Evolutionary conservation across 2,329 filamentous ascomycete genomes (phyloP).

Genomic region (Mycocentrospora acerina): DNA sequence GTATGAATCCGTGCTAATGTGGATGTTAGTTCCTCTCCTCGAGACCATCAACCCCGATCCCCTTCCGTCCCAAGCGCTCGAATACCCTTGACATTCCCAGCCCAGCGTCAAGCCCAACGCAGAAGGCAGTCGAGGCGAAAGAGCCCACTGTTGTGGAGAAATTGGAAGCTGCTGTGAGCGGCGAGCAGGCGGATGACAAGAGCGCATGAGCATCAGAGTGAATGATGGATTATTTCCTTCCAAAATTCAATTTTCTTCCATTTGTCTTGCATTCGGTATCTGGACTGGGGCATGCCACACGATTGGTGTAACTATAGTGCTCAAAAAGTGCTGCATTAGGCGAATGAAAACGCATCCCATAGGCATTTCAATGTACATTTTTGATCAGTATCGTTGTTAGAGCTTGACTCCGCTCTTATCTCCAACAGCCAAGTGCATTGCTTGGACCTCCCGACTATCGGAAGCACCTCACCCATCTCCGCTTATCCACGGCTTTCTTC

Average conservation of each 20-base stretch:
- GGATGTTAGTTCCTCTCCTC: conserved; percentile 68
- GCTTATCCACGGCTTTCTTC: conserved; percentile 9
- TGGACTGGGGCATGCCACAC: conserved; percentile 2
- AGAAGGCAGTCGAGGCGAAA: conserved; percentile 5
- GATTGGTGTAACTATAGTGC: too few relatives aligned
- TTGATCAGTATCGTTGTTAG: too few relatives aligned
- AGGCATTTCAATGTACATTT: too few relatives aligned
- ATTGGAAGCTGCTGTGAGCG: conserved; percentile 33
- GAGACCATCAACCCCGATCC: conserved; percentile 67
- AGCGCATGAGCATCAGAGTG: conserved; percentile 8
- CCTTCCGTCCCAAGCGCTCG: conserved; percentile 60
- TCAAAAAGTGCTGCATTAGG: too few relatives aligned
- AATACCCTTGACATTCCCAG: conserved; percentile 46
- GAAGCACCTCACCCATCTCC: too few relatives aligned
- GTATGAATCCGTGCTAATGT: conserved; percentile 12
- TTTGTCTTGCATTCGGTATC: background rate
- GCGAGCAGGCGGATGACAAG: conserved; percentile 20
- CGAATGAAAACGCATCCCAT: too few relatives aligned
- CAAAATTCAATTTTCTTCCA: conserved; percentile 1
- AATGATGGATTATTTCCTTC: too few relatives aligned
- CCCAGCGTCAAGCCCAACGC: conserved; percentile 25
- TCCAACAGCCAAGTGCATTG: too few relatives aligned
- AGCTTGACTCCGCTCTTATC: too few relatives aligned
- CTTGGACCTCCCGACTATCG: too few relatives aligned
- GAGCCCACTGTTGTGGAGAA: conserved; percentile 26